Conservation (phyloP, 495 filamentous ascomycete genomes). For the Podospora conica region DNA sequence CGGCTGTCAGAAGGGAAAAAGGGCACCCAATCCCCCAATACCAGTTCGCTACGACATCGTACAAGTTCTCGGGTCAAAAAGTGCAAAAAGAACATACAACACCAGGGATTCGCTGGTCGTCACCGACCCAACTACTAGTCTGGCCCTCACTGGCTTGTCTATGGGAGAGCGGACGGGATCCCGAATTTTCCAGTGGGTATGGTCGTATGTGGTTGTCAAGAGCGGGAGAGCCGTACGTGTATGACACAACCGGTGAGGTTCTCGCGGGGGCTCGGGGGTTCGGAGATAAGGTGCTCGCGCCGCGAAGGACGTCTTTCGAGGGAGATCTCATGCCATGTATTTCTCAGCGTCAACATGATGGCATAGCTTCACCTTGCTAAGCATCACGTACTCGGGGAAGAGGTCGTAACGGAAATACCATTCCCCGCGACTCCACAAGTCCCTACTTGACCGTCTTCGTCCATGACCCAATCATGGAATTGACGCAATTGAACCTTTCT, state of each 20-base stretch:
- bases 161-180: slow-evolving; percentile 49
- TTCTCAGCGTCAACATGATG: background rate
- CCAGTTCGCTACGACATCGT: too few relatives aligned
- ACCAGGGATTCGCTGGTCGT: slow-evolving; percentile 38
- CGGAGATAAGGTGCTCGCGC: background rate
- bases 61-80: background rate
- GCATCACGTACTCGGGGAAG: background rate
- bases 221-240: background rate
- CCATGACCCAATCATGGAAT: background rate
- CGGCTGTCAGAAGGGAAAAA: too few relatives aligned
- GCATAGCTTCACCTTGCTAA: background rate
- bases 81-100: slow-evolving; percentile 36
- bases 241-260: background rate
- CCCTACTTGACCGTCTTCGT: too few relatives aligned
- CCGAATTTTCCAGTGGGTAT: slow-evolving; percentile 40
- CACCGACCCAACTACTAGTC: slow-evolving; percentile 43
- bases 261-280: background rate
- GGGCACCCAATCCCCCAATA: too few relatives aligned
- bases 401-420: background rate
- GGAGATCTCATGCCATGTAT: background rate
- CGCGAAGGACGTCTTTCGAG: background rate
- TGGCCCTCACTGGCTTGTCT: slow-evolving; percentile 33
- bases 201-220: slow-evolving; percentile 34
- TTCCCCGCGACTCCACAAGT: background rate
- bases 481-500: background rate